A percentile compares a stretch with the other conserved stretches of the same genome.
Evolutionary conservation across 495 filamentous ascomycete species (phyloP).

Genomic region (Xylaria castorea): DNA sequence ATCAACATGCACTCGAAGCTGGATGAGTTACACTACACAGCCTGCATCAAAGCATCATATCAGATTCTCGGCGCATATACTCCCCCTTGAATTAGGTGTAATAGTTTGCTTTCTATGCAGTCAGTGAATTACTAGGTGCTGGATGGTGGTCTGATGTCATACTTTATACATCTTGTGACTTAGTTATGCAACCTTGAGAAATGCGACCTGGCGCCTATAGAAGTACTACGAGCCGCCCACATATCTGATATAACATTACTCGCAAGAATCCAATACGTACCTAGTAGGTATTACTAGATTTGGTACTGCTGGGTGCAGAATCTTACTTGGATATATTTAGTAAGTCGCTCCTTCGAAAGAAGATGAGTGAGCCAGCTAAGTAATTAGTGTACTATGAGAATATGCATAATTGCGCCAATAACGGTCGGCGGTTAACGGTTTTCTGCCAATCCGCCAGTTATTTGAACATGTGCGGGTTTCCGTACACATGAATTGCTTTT

Average conservation of each 20-base stretch:
- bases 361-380: not conserved
- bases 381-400: not conserved
- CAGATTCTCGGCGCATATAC: not conserved
- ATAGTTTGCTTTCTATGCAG: not conserved
- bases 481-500: no score
- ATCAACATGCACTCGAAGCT: not conserved
- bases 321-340: not conserved
- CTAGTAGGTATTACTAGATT: not conserved
- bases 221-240: not conserved
- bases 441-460: no score
- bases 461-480: no score
- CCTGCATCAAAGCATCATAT: not conserved
- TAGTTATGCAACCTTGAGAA: not conserved
- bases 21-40: constrained; percentile 10
- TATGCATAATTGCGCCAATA: not conserved
- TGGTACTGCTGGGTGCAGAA: not conserved
- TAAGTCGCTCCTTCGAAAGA: not conserved
- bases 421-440: no score
- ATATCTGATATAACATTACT: not conserved
- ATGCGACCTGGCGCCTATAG: not conserved
- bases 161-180: not conserved
- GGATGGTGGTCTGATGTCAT: not conserved
- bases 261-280: not conserved
- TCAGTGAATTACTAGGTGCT: not conserved
- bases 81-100: not conserved